phyloP scores from a whole-genome alignment of 208 protist genomes.

The Acanthamoeba healyi region DNA sequence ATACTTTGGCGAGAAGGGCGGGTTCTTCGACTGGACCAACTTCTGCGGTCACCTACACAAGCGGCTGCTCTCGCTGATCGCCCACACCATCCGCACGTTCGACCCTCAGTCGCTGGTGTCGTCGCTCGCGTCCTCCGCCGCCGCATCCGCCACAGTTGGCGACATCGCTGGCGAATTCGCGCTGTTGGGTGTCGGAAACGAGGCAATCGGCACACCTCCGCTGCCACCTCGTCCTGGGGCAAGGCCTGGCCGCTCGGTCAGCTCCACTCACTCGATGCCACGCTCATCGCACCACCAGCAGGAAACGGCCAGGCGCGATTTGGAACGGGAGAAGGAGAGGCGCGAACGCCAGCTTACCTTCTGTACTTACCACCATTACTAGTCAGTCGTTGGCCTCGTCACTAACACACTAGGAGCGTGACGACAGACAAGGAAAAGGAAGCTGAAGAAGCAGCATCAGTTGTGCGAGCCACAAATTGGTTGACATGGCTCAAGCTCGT shows the following conservation, averaged over 20 bases:
- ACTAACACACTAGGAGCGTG: neutral
- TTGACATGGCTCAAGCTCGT: conserved; percentile 68
- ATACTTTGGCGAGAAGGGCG: conserved; percentile 67
- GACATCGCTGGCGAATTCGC: conserved; percentile 44
- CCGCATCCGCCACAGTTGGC: neutral
- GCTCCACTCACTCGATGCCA: neutral
- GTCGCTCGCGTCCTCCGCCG: neutral
- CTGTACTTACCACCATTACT: conserved; percentile 10
- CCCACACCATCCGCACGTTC: conserved; percentile 38
- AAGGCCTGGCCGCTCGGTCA: neutral
- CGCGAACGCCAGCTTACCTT: conserved; percentile 5
- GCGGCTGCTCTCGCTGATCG: conserved; percentile 33
- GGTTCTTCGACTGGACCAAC: conserved; percentile 57
- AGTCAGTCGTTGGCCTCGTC: neutral
- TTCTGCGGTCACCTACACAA: conserved; percentile 70
- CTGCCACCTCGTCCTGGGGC: conserved; percentile 15
- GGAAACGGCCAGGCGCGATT: neutral
- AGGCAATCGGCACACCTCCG: neutral
- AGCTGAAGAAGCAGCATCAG: conserved; percentile 6
- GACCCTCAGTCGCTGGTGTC: neutral
- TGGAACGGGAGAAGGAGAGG: conserved; percentile 5
- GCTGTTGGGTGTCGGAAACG: neutral
- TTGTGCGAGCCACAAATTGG: conserved; percentile 19
- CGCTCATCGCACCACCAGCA: neutral
- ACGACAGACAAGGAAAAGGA: conserved; percentile 41